phyloP scores from a whole-genome alignment of 768 basidiomycete species.

The Mycena belliarum region DNA sequence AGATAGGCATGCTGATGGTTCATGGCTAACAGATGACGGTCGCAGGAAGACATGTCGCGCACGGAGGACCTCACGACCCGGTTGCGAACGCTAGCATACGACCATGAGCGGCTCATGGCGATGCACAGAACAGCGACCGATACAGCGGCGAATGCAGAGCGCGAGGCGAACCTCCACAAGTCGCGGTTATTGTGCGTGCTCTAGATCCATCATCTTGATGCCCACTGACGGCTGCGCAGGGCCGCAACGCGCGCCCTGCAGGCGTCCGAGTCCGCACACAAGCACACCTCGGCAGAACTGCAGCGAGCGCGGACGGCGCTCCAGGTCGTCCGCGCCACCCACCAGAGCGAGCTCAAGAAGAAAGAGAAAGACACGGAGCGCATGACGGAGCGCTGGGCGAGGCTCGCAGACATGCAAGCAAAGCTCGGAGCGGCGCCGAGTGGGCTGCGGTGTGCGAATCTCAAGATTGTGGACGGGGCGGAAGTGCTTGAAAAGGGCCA shows the following conservation, averaged over 20 bases:
- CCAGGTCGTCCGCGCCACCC: slow-evolving; percentile 67
- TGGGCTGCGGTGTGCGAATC: slow-evolving; percentile 59
- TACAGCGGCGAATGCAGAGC: slow-evolving; percentile 68
- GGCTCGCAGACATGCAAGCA: slow-evolving; percentile 65
- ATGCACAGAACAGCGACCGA: slow-evolving; percentile 65
- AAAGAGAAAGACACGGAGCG: slow-evolving; percentile 79
- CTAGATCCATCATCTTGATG: background rate
- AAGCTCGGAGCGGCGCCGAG: slow-evolving; percentile 51
- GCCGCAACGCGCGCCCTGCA: slow-evolving; percentile 55
- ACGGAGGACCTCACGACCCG: slow-evolving; percentile 77
- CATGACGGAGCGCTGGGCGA: slow-evolving; percentile 73
- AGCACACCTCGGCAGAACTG: slow-evolving; percentile 68
- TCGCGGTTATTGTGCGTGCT: slow-evolving; percentile 66
- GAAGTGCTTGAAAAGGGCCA: slow-evolving; percentile 51
- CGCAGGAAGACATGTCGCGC: slow-evolving; percentile 70
- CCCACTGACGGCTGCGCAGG: slow-evolving; percentile 31
- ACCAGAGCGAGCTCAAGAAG: slow-evolving; percentile 75
- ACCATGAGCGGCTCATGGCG: slow-evolving; percentile 71
- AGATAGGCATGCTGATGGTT: slow-evolving; percentile 15
- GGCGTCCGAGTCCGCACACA: slow-evolving; percentile 64
- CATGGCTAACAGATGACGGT: too few species aligned
- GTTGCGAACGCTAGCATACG: slow-evolving; percentile 75
- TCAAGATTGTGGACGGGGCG: slow-evolving; percentile 44
- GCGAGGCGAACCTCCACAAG: slow-evolving; percentile 75
- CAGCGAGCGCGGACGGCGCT: slow-evolving; percentile 70